These are phyloP conservation scores for Eimeria mitis DNA, from an alignment of 169 alveolate species.

Conservation along the genomic window DNA sequence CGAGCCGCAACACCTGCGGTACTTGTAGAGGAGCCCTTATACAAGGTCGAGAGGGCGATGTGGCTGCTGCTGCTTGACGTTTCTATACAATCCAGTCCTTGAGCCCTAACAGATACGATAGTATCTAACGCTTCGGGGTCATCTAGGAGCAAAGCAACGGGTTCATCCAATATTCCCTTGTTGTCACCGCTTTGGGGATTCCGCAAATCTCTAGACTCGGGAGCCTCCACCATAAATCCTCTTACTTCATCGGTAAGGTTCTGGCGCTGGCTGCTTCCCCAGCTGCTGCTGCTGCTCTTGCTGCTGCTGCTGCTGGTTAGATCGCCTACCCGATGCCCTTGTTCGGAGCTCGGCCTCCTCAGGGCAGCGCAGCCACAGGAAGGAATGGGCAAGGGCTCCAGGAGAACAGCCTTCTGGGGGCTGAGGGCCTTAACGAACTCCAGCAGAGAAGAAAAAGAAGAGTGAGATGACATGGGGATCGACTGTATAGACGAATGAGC, in stretches of 20 bases:
- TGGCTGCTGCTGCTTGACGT: neutral
- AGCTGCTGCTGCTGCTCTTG: neutral
- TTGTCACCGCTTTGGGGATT: neutral
- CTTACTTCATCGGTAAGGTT: neutral
- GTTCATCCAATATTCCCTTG: neutral
- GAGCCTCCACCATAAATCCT: neutral
- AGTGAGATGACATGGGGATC: neutral
- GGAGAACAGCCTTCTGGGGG: slow-evolving; percentile 9
- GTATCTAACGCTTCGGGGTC: neutral
- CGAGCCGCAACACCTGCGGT: neutral
- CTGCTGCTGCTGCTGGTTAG: slow-evolving; percentile 10
- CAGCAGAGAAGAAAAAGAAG: slow-evolving; percentile 9
- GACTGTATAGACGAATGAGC: neutral
- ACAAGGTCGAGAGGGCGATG: neutral
- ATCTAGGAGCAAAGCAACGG: neutral
- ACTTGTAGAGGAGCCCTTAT: neutral
- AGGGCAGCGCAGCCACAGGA: neutral
- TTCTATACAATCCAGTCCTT: neutral
- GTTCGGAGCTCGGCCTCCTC: neutral
- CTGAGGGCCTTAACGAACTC: neutral
- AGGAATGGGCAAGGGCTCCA: slow-evolving; percentile 8
- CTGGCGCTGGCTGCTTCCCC: neutral
- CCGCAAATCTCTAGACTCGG: neutral
- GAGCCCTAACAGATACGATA: neutral
- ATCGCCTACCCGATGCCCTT: neutral